A percentile compares a stretch with the other conserved stretches of the same genome.
phyloP scores from a whole-genome alignment of 108 stramenopile genomes.

The Nitzschia sp. region DNA sequence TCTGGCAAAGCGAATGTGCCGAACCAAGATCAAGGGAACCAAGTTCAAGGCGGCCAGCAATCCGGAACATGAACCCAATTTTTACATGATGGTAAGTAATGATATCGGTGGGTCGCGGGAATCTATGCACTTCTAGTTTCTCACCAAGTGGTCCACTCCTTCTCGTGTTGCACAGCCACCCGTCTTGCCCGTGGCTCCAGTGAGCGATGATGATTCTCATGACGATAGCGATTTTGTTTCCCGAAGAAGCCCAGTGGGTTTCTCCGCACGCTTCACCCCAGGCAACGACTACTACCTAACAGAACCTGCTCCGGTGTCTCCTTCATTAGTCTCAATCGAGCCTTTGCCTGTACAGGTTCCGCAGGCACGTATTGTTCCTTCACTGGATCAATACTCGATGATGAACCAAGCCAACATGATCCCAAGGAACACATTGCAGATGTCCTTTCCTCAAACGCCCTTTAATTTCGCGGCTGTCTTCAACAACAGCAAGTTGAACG shows the following conservation, averaged over 20 bases:
- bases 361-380: background rate
- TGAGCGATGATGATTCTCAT: slow-evolving; percentile 12
- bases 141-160: background rate
- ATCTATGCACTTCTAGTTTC: background rate
- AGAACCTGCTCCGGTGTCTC: background rate
- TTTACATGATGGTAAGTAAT: slow-evolving; percentile 54
- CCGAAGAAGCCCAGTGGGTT: background rate
- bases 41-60: slow-evolving; percentile 57
- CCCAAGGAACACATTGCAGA: background rate
- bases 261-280: background rate
- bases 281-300: background rate
- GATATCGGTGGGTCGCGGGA: background rate
- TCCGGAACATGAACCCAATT: slow-evolving; percentile 67
- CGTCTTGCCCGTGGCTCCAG: background rate
- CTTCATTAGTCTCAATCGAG: background rate
- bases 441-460: background rate
- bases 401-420: background rate
- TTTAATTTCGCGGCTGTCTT: background rate
- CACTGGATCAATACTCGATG: background rate
- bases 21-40: slow-evolving; percentile 80
- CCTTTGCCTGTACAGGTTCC: background rate
- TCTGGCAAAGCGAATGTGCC: slow-evolving; percentile 46
- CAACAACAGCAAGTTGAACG: background rate
- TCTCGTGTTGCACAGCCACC: too few species aligned
- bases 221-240: background rate